Conservation (phyloP, 2,329 filamentous ascomycete species). For the Fusarium nelsonii region DNA sequence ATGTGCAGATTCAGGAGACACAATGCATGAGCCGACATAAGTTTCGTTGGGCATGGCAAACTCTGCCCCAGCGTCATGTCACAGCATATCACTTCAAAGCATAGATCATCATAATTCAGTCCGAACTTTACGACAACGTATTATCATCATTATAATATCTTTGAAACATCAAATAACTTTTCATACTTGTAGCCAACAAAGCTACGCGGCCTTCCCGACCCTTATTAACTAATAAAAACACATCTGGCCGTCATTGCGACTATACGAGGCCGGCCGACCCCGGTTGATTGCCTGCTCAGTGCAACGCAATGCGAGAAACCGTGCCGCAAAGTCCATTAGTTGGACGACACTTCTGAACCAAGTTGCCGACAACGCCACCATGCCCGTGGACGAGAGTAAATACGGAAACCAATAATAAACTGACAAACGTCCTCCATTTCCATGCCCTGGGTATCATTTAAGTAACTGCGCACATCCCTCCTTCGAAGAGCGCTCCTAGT, state of each 20-base stretch:
- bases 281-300: conserved; percentile 15
- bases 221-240: conserved; percentile 12
- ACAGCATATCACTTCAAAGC: neutral
- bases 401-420: conserved; percentile 30
- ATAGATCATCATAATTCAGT: neutral
- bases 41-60: neutral
- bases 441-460: conserved; percentile 37
- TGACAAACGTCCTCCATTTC: conserved; percentile 36
- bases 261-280: conserved; percentile 8
- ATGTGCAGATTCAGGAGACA: neutral
- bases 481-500: conserved; percentile 22
- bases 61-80: neutral
- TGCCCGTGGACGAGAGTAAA: conserved; percentile 17
- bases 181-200: conserved; percentile 19
- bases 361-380: conserved; percentile 33
- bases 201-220: conserved; percentile 15
- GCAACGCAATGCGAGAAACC: conserved; percentile 26
- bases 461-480: conserved; percentile 22
- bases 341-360: conserved; percentile 12
- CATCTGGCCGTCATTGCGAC: conserved; percentile 1
- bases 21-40: neutral
- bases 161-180: conserved; percentile 31
- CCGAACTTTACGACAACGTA: neutral
- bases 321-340: neutral
- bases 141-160: neutral